Conservation (phyloP, 306 rosid genomes). For the Urtica urens region DNA sequence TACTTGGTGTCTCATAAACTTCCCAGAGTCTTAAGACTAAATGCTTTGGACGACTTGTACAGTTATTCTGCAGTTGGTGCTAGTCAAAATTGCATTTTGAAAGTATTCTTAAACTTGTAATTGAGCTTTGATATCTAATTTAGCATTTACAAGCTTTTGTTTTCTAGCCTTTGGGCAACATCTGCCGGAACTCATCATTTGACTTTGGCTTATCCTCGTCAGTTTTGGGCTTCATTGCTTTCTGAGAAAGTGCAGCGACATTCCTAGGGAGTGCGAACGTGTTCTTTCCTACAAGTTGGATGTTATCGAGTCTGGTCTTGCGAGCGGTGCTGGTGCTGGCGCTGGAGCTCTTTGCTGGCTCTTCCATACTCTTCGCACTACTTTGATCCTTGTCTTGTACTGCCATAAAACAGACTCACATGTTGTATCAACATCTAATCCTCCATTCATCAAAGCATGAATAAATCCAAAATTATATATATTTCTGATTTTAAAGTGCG, state of each 20-base stretch:
- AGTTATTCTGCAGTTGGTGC: no score
- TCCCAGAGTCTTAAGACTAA: no score
- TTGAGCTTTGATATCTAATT: no score
- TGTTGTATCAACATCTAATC: no score
- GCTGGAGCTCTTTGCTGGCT: slow-evolving; percentile 18
- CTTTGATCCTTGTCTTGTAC: slow-evolving; percentile 21
- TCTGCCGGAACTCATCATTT: slow-evolving; percentile 81
- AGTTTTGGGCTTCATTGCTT: slow-evolving; percentile 34
- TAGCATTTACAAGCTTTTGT: no score
- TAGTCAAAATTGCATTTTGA: no score
- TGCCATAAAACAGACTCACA: slow-evolving; percentile 25
- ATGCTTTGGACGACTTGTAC: no score
- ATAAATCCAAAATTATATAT: no score
- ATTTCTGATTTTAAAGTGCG: no score
- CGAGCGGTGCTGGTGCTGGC: slow-evolving; percentile 20
- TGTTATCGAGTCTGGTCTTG: slow-evolving; percentile 30
- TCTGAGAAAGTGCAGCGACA: slow-evolving; percentile 50
- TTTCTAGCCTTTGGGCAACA: slow-evolving; percentile 42
- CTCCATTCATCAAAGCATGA: no score
- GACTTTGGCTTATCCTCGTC: slow-evolving; percentile 64
- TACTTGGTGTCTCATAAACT: no score
- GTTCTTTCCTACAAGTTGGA: slow-evolving; percentile 65
- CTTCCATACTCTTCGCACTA: slow-evolving; percentile 29
- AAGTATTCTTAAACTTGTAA: no score
- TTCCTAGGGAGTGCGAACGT: slow-evolving; percentile 77